Evolutionary conservation across 768 basidiomycete genomes (phyloP), one percentile per base, ranked within the genome.

Genomic region (Suillus decipiens): DNA sequence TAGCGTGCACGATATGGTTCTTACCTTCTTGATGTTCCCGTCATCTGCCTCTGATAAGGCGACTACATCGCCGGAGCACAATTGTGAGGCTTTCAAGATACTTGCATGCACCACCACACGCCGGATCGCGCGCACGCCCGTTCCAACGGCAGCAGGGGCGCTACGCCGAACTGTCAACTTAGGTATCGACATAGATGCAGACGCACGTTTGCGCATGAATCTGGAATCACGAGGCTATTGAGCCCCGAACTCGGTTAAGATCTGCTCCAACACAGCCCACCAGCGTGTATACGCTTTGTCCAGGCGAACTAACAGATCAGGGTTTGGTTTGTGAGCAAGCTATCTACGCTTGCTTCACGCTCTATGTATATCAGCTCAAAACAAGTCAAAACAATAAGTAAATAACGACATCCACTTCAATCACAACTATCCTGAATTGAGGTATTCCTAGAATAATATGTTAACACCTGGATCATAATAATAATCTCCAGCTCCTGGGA

Each of bases 11-110:
- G 60, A 59, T n/a, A 17, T 64, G 24, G 51, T 61, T 61, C 74
- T 75, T 70, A 80, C 80, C 74, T 75, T 77, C 65, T 75, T 71
- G 48, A 65, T 61, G 54, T 36, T 59, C 65, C 62, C 67, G 72
- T 67, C 73, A 72, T 80, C 78, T 56, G 68, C 75, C 34, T 74
- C 76, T 55, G 79, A 78, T 72, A 93, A 69, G 65, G 82, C 84
- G 59, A 92, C 75, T 37, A 88, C 77, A 72, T 93, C 92, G 17
- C 90, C 90, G 42, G 91, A 89, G 60, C 79, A 84, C 10, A 89
- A 70, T 75, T 85, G 90, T 37, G 82, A 72, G 31, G 79, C 69
- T 72, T 88, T 91, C 59, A 92, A 71, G 48, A 79, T 70, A 55
- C 90, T 89, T 60, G 82, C 75, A 70, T 88, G 85, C 67, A 92